These are phyloP conservation scores for Septoria petroselini DNA, from an alignment of 2,329 filamentous ascomycete genomes.

Conservation along the genomic window DNA sequence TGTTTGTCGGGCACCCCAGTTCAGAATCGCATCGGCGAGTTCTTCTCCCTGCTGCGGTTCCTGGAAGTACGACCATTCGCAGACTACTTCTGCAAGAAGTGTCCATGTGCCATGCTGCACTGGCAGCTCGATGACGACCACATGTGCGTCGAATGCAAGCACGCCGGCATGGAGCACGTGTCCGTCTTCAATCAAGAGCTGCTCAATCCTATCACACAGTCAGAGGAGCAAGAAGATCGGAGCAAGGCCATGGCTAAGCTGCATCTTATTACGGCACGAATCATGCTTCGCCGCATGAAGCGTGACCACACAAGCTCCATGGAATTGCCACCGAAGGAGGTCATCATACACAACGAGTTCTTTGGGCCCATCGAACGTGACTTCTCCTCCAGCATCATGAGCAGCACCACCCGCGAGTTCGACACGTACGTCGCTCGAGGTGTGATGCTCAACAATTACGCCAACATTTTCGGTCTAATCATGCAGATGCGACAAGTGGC, in stretches of 20 bases:
- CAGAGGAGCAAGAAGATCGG: constrained; percentile 53
- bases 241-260: constrained; percentile 74
- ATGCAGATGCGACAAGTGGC: constrained; percentile 99
- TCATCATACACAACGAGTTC: constrained; percentile 89
- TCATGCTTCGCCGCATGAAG: constrained; percentile 95
- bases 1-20: constrained; percentile 92
- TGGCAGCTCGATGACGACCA: constrained; percentile 75
- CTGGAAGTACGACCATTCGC: constrained; percentile 85
- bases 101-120: constrained; percentile 74
- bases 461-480: constrained; percentile 97
- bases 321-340: constrained; percentile 93
- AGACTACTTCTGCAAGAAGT: constrained; percentile 89
- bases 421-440: constrained; percentile 93
- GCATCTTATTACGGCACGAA: constrained; percentile 81
- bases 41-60: constrained; percentile 68
- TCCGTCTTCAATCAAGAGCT: constrained; percentile 94
- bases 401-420: constrained; percentile 80
- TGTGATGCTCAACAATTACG: constrained; percentile 92
- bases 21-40: constrained; percentile 55
- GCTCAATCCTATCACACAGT: constrained; percentile 67
- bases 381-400: constrained; percentile 94
- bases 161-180: constrained; percentile 63
- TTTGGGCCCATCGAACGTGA: constrained; percentile 96
- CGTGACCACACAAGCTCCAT: constrained; percentile 89
- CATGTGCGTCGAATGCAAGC: constrained; percentile 67